These are phyloP conservation scores for Pseudisothecium myosuroides DNA, from an alignment of 225 moss, liverwort and hornwort genomes.

Conservation along the genomic window DNA sequence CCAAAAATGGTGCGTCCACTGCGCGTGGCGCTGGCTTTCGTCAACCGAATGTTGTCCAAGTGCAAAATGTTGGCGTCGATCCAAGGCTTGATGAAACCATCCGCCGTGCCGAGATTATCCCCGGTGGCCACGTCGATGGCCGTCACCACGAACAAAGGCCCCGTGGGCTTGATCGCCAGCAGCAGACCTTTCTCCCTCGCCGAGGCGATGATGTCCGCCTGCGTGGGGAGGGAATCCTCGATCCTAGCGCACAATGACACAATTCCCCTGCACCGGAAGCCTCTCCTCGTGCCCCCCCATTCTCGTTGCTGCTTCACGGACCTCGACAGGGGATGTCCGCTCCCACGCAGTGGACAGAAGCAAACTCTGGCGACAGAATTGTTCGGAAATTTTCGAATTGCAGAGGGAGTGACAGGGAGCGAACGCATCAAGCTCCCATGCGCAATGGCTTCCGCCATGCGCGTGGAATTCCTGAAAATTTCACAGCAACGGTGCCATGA, in stretches of 20 bases:
- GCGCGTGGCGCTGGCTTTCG: conserved; percentile 48
- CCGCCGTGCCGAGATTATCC: conserved; percentile 37
- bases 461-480: not conserved
- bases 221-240: conserved; percentile 50
- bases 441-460: conserved; percentile 18
- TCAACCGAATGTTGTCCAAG: conserved; percentile 60
- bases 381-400: not conserved
- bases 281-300: not conserved
- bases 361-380: not conserved
- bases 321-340: not conserved
- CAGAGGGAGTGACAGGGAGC: not conserved
- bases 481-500: not conserved
- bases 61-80: conserved; percentile 53
- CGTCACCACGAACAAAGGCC: conserved; percentile 61
- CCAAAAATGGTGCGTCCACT: conserved; percentile 54
- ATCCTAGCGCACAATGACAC: not conserved
- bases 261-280: not conserved
- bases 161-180: conserved; percentile 45
- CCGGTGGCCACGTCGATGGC: conserved; percentile 29
- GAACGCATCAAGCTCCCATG: not conserved
- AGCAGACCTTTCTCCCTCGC: conserved; percentile 54
- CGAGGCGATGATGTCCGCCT: conserved; percentile 61
- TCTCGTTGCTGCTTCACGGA: not conserved
- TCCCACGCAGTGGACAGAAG: not conserved
- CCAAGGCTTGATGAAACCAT: conserved; percentile 72